phyloP scores from a whole-genome alignment of 805 yeast genomes.

The Yarrowia porcina region DNA sequence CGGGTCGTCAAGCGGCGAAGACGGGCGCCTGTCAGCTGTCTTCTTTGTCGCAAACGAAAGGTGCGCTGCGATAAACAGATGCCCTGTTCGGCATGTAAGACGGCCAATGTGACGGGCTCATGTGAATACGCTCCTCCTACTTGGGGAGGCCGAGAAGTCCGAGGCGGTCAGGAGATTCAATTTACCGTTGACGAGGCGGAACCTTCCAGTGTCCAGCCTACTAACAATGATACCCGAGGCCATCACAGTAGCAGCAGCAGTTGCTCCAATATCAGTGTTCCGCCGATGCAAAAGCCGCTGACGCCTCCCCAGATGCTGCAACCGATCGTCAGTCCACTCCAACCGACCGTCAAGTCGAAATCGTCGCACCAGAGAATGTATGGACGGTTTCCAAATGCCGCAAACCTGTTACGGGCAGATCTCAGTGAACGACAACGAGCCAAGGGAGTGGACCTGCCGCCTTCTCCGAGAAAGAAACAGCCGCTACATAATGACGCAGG shows the following conservation, averaged over 20 bases:
- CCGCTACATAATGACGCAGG: slow-evolving; percentile 6
- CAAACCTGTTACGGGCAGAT: slow-evolving; percentile 6
- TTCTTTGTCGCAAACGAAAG: slow-evolving; percentile 12
- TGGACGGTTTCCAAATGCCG: slow-evolving; percentile 22
- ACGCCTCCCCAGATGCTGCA: slow-evolving; percentile 6
- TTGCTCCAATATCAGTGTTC: slow-evolving; percentile 5
- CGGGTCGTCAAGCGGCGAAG: slow-evolving; percentile 3
- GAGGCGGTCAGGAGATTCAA: slow-evolving; percentile 4
- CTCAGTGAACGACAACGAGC: not conserved
- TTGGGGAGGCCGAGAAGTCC: slow-evolving; percentile 14
- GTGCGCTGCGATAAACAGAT: slow-evolving; percentile 17
- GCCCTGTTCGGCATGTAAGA: slow-evolving; percentile 24
- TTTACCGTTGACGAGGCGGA: slow-evolving; percentile 8
- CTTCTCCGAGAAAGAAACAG: slow-evolving; percentile 1
- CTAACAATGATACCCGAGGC: slow-evolving; percentile 4
- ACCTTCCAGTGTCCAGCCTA: not conserved
- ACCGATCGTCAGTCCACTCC: slow-evolving; percentile 1
- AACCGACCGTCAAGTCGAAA: slow-evolving; percentile 1
- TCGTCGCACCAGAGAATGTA: slow-evolving; percentile 15
- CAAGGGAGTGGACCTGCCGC: not conserved
- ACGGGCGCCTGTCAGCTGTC: slow-evolving; percentile 4
- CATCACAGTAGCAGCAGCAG: slow-evolving; percentile 14
- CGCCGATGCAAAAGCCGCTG: slow-evolving; percentile 10
- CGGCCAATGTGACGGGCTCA: slow-evolving; percentile 14
- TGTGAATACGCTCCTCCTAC: slow-evolving; percentile 22